Percentiles rank a stretch among this genome's conserved stretches.
phyloP scores from a whole-genome alignment of 805 yeast genomes.

The Lachancea cidri region DNA sequence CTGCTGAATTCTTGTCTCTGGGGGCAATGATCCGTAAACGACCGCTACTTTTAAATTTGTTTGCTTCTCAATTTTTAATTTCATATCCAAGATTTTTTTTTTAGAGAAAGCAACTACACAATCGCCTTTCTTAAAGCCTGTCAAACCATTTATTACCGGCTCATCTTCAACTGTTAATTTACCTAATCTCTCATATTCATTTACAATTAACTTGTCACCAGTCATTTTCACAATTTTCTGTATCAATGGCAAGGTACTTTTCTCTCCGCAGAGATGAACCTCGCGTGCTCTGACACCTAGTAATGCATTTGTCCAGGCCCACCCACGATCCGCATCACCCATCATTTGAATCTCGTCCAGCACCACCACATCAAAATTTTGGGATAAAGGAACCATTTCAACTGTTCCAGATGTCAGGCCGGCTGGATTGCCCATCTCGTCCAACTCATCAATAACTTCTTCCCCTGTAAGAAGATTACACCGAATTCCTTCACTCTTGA shows the following conservation, averaged over 20 bases:
- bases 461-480: conserved; percentile 96
- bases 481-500: conserved; percentile 55
- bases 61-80: conserved; percentile 59
- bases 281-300: conserved; percentile 83
- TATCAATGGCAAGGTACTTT: conserved; percentile 68
- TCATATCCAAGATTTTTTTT: conserved; percentile 59
- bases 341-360: conserved; percentile 97
- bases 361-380: conserved; percentile 77
- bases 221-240: conserved; percentile 54
- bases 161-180: conserved; percentile 51
- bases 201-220: conserved; percentile 76
- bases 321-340: conserved; percentile 71
- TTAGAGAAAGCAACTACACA: conserved; percentile 87
- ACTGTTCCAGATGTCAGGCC: conserved; percentile 81
- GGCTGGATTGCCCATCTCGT: conserved; percentile 67
- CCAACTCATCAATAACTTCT: conserved; percentile 70
- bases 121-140: conserved; percentile 54
- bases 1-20: conserved; percentile 85
- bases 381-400: conserved; percentile 78
- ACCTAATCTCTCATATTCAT: conserved; percentile 70
- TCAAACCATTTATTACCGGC: conserved; percentile 33
- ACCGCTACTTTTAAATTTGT: conserved; percentile 75
- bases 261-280: conserved; percentile 92
- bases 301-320: conserved; percentile 91
- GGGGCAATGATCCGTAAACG: conserved; percentile 92